Percentiles rank a stretch among this genome's conserved stretches.
phyloP scores from a whole-genome alignment of 2,329 filamentous ascomycete species.

The Acrocalymma vagum region DNA sequence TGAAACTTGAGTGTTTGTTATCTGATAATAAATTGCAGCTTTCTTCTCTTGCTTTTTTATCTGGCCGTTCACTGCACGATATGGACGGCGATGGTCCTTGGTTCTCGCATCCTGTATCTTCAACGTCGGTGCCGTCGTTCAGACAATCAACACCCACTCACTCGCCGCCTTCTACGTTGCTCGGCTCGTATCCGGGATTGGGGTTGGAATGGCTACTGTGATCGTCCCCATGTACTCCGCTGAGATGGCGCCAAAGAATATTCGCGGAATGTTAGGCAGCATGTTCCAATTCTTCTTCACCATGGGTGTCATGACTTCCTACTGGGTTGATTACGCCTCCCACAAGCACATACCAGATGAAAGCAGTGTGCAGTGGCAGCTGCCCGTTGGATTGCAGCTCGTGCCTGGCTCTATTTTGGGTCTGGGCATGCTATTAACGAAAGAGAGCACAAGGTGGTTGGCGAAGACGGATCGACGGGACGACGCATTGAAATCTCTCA shows the following conservation, averaged over 20 bases:
- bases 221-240: slow-evolving; percentile 53
- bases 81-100: slow-evolving; percentile 53
- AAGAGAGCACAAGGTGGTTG: slow-evolving; percentile 59
- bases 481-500: slow-evolving; percentile 57
- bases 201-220: slow-evolving; percentile 45
- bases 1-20: background rate
- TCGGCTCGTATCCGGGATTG: slow-evolving; percentile 36
- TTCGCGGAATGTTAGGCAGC: slow-evolving; percentile 50
- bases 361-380: slow-evolving; percentile 61
- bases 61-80: slow-evolving; percentile 54
- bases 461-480: slow-evolving; percentile 56
- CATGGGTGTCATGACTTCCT: slow-evolving; percentile 52
- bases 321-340: slow-evolving; percentile 61
- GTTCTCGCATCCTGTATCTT: slow-evolving; percentile 54
- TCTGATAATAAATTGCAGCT: slow-evolving; percentile 28
- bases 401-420: slow-evolving; percentile 58
- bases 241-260: slow-evolving; percentile 56
- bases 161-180: slow-evolving; percentile 51
- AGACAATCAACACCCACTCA: slow-evolving; percentile 50
- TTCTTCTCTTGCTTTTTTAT: slow-evolving; percentile 56
- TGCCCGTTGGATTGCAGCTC: slow-evolving; percentile 59
- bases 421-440: slow-evolving; percentile 59
- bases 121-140: slow-evolving; percentile 53
- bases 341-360: slow-evolving; percentile 46
- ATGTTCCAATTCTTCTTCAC: slow-evolving; percentile 59